phyloP scores from a whole-genome alignment of 2,329 filamentous ascomycete genomes.

The Penicillium digitatum region DNA sequence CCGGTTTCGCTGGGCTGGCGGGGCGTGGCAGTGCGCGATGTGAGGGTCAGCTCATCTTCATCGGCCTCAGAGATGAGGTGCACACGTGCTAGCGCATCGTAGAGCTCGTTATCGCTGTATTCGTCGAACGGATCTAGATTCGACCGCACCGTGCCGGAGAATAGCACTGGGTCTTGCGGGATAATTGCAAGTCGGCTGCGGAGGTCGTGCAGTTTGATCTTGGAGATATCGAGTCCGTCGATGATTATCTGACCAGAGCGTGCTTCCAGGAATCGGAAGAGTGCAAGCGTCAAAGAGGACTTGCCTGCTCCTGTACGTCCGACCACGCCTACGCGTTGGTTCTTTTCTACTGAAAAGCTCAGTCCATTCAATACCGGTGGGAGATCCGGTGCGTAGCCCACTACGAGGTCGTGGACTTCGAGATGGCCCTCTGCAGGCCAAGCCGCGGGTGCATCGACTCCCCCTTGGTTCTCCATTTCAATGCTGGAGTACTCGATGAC shows the following conservation, averaged over 20 bases:
- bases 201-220: conserved; percentile 51
- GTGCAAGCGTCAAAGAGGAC: conserved; percentile 31
- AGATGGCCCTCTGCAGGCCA: conserved; percentile 58
- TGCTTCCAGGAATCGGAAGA: conserved; percentile 32
- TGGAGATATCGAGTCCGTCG: conserved; percentile 48
- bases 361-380: conserved; percentile 40
- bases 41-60: conserved; percentile 62
- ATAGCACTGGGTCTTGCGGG: conserved; percentile 76
- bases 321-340: conserved; percentile 32
- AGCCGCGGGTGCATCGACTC: conserved; percentile 24
- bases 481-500: conserved; percentile 55
- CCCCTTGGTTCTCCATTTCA: conserved; percentile 26
- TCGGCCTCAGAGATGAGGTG: conserved; percentile 53
- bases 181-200: conserved; percentile 75
- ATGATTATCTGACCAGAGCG: conserved; percentile 28
- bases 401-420: conserved; percentile 68
- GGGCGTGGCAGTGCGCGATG: conserved; percentile 66
- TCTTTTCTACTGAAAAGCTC: conserved; percentile 25
- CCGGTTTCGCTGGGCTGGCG: conserved; percentile 36
- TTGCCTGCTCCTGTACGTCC: conserved; percentile 37
- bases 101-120: conserved; percentile 64
- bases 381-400: conserved; percentile 67
- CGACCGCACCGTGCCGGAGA: conserved; percentile 70
- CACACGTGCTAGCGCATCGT: conserved; percentile 65
- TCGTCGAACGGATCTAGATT: conserved; percentile 75